Percentiles rank a stretch among this genome's conserved stretches.
Evolutionary conservation across 495 filamentous ascomycete genomes (phyloP).

Genomic region (Hypomontagnella submonticulosa): DNA sequence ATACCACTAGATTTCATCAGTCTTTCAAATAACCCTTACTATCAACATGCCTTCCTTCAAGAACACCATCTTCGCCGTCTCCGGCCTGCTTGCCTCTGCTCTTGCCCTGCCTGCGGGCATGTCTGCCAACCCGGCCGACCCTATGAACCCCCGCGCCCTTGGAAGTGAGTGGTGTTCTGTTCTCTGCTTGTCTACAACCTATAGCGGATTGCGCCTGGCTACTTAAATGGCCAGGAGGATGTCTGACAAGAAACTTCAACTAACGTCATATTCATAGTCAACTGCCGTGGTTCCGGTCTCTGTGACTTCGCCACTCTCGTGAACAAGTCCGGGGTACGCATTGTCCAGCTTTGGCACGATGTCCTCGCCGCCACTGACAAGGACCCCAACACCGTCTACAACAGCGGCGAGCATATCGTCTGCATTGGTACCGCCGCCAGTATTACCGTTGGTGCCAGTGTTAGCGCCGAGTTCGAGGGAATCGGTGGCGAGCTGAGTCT

Average conservation of each 20-base stretch:
- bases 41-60: conserved; percentile 18
- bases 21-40: background rate
- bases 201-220: too few species aligned
- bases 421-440: conserved; percentile 20
- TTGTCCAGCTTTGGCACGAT: conserved; percentile 28
- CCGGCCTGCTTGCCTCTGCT: conserved; percentile 12
- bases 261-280: conserved; percentile 9
- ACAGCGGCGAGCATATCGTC: conserved; percentile 25
- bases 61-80: conserved; percentile 12
- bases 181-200: background rate
- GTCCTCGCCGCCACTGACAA: conserved; percentile 9
- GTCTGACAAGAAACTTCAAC: background rate
- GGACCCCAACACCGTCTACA: conserved; percentile 25
- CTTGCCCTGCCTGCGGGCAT: conserved; percentile 17
- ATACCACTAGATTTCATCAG: background rate
- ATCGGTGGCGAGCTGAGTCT: conserved; percentile 6
- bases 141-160: conserved; percentile 14
- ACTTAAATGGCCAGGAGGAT: too few species aligned
- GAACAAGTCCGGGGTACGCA: conserved; percentile 4
- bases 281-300: conserved; percentile 28
- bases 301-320: conserved; percentile 21
- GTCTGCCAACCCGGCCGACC: conserved; percentile 17
- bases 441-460: conserved; percentile 20
- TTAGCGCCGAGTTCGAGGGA: conserved; percentile 13
- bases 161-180: conserved; percentile 4